Conservation (phyloP, 495 filamentous ascomycete species). For the Aspergillus ellipticus region DNA sequence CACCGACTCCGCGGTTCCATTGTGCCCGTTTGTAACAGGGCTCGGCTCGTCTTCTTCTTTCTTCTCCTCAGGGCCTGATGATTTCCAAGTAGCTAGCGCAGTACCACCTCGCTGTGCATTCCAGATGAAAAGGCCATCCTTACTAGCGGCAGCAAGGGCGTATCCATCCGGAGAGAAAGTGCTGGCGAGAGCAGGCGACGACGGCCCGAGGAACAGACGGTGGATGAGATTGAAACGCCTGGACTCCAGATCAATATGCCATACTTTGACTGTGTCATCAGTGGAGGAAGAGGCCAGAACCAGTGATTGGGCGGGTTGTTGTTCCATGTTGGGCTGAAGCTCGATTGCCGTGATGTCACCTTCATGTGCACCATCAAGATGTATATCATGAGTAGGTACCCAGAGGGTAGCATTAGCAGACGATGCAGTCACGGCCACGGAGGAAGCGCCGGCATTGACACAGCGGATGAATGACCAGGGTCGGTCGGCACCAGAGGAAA, state of each 20-base stretch:
- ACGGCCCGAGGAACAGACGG: conserved; percentile 39
- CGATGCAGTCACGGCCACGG: conserved; percentile 37
- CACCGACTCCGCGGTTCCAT: conserved; percentile 29
- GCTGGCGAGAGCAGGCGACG: conserved; percentile 55
- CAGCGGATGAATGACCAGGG: conserved; percentile 41
- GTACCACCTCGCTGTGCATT: conserved; percentile 63
- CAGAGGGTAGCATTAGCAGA: conserved; percentile 34
- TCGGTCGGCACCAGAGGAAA: conserved; percentile 25
- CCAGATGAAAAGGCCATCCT: conserved; percentile 65
- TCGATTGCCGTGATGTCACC: conserved; percentile 47
- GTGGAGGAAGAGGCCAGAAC: conserved; percentile 44
- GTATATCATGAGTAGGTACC: conserved; percentile 45
- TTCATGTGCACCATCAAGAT: conserved; percentile 38
- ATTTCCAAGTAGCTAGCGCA: conserved; percentile 62
- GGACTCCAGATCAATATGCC: conserved; percentile 59
- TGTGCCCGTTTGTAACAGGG: conserved; percentile 36
- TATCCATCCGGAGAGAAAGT: conserved; percentile 71
- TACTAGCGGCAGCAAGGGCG: conserved; percentile 65
- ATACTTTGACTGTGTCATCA: conserved; percentile 65
- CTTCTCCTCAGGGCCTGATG: conserved; percentile 23
- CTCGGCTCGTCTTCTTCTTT: conserved; percentile 30
- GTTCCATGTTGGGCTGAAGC: conserved; percentile 30
- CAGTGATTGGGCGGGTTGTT: conserved; percentile 25
- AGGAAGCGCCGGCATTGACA: conserved; percentile 17
- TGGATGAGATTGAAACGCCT: conserved; percentile 57